These are phyloP conservation scores for Magnolia changhungtana DNA, from an alignment of 164 flowering plant species.

Conservation along the genomic window DNA sequence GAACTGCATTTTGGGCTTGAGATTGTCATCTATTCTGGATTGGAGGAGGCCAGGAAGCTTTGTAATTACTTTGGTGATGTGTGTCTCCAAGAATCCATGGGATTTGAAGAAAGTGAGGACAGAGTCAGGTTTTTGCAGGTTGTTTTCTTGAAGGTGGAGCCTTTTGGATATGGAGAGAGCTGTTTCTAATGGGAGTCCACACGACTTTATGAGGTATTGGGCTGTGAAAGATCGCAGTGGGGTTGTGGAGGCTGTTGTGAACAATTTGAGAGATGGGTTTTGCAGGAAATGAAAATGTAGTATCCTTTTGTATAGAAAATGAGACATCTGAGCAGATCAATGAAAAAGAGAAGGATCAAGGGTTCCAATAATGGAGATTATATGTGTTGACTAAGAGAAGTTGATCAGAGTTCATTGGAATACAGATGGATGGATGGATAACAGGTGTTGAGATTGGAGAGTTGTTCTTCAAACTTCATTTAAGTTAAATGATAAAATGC, in stretches of 20 bases:
- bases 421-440: not conserved
- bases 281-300: not conserved
- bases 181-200: conserved; percentile 5
- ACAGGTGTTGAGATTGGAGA: not conserved
- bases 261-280: not conserved
- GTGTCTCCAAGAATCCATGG: conserved; percentile 4
- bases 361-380: not conserved
- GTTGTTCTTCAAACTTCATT: not conserved
- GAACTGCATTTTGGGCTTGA: conserved; percentile 10
- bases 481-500: no score
- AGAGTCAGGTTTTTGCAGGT: not conserved
- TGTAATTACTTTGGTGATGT: conserved; percentile 2
- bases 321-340: not conserved
- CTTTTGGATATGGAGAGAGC: conserved; percentile 1
- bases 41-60: not conserved
- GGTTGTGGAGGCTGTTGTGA: not conserved
- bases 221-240: not conserved
- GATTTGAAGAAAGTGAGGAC: not conserved
- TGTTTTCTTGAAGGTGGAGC: not conserved
- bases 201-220: conserved; percentile 10
- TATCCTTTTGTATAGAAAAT: not conserved
- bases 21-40: not conserved
- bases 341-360: not conserved
- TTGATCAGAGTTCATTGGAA: not conserved
- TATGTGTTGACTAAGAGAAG: not conserved